Base-by-base conservation (phyloP, 371 early-diverging fungal genomes). In the Synchytrium microbalum region DNA sequence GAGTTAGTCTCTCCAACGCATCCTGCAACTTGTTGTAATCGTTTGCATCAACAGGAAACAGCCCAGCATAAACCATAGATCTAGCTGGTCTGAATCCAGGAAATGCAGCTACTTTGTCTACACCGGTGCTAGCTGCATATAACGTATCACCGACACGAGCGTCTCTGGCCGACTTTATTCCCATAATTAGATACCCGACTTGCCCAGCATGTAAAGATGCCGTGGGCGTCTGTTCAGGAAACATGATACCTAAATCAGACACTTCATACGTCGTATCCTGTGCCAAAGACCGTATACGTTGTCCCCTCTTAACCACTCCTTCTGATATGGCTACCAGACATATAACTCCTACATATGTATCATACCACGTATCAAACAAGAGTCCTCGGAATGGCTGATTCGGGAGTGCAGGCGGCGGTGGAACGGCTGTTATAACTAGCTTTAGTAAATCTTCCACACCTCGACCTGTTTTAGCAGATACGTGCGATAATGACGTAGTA, bases 91-190 rank as follows among this genome's bases (percentile, higher is more conserved):
- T 86, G 73, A 79, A 97, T 5, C 95, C 96, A 0, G 93, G 92
- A 97, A 81, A 1, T 30, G 61, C 26, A 51, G 64, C 54, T 1
- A 64, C 60, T 28, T 61, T 32, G 58, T 58, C 59, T 28, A 32
- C 46, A 38, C 56, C 32, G 24, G 16, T 13, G 57, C 78, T 77
- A 51, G 80, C 69, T 60, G 81, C 84, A 79, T 88, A 85, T 66
- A 96, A 93, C 1, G 98, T 96, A 70, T 98, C 98, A 31, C 98
- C 98, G n/a, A 98, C 88, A 68, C 86, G 83, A 2, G 96, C 94
- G 70, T 98, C 98, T 32, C 88, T 80, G 0, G 92, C 84, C 1
- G 87, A 84, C 69, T 95, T 96, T 93, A 98, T 95, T 62, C 89
- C 89, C 72, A 93, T 85, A 14, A 88, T 78, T 32, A 93, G 78